Evolutionary conservation across 495 filamentous ascomycete species (phyloP).

Genomic region (Stereocaulon alpinum): DNA sequence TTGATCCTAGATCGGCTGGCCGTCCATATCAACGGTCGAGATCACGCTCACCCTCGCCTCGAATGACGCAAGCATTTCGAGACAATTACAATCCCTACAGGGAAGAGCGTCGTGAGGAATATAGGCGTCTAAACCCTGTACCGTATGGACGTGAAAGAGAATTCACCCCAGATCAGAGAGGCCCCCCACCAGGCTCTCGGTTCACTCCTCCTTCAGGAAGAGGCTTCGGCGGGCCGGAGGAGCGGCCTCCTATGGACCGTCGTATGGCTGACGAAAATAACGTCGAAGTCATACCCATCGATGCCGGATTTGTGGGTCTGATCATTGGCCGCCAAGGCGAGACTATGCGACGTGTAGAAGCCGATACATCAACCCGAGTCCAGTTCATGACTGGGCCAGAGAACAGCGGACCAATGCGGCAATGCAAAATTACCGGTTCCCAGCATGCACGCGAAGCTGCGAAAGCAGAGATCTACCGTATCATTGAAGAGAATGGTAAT

Average conservation of each 20-base stretch:
- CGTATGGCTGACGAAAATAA: conserved; percentile 48
- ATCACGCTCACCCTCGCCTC: conserved; percentile 59
- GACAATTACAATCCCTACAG: conserved; percentile 66
- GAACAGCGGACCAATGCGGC: conserved; percentile 50
- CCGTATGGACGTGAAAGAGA: conserved; percentile 54
- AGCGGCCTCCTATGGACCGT: conserved; percentile 32
- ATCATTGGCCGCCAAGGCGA: conserved; percentile 80
- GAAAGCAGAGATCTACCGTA: conserved; percentile 63
- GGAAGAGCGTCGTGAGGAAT: conserved; percentile 61
- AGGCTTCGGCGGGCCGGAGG: conserved; percentile 26
- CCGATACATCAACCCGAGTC: conserved; percentile 62
- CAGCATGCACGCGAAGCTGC: conserved; percentile 56
- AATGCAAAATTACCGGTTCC: conserved; percentile 67
- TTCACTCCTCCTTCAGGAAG: conserved; percentile 38
- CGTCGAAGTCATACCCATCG: conserved; percentile 62
- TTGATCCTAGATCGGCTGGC: conserved; percentile 31
- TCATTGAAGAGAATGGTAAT: conserved; percentile 74
- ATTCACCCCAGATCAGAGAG: conserved; percentile 46
- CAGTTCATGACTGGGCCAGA: conserved; percentile 72
- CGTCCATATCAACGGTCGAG: conserved; percentile 49
- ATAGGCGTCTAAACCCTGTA: conserved; percentile 38
- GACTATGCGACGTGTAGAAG: conserved; percentile 67
- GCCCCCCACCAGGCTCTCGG: conserved; percentile 27
- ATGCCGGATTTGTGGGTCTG: conserved; percentile 65
- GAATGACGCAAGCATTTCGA: conserved; percentile 46